A percentile compares a stretch with the other conserved stretches of the same genome.
These are phyloP conservation scores for Citrus medica DNA, from an alignment of 345 rosid genomes.

Conservation along the genomic window DNA sequence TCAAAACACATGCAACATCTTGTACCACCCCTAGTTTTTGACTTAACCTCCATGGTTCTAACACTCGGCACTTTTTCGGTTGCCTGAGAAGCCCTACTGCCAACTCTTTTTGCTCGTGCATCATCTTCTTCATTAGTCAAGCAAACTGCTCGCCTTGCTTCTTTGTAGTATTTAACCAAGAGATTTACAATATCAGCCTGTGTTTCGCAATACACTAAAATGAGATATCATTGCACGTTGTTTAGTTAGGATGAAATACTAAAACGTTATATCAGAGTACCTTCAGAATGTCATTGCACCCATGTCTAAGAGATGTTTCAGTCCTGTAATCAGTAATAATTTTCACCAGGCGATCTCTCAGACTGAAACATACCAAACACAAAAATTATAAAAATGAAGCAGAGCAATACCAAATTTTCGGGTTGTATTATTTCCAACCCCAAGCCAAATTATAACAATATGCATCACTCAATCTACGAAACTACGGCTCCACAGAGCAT, in stretches of 20 bases:
- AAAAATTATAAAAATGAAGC: not conserved
- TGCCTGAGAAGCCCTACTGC: conserved; percentile 39
- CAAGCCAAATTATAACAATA: not conserved
- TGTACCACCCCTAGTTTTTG: conserved; percentile 82
- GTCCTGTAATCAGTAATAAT: conserved; percentile 97
- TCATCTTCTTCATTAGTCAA: conserved; percentile 68
- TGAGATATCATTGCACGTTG: conserved; percentile 2
- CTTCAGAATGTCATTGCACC: conserved; percentile 97
- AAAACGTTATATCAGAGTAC: conserved; percentile 28
- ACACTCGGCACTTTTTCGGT: conserved; percentile 36
- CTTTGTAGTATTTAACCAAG: conserved; percentile 81
- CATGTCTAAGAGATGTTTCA: conserved; percentile 96
- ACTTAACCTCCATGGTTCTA: conserved; percentile 69
- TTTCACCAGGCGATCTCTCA: conserved; percentile 90
- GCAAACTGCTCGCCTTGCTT: conserved; percentile 75
- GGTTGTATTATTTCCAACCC: not conserved
- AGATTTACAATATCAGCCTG: conserved; percentile 97
- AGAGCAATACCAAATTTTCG: not conserved
- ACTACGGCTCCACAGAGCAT: not conserved
- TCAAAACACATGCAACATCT: conserved; percentile 98
- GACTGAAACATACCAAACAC: conserved; percentile 39
- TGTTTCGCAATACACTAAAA: conserved; percentile 16
- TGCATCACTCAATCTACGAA: not conserved
- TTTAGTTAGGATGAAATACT: not conserved
- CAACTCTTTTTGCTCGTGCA: conserved; percentile 53